Base-by-base conservation (phyloP, 345 rosid genomes). In the Salix dunnii region DNA sequence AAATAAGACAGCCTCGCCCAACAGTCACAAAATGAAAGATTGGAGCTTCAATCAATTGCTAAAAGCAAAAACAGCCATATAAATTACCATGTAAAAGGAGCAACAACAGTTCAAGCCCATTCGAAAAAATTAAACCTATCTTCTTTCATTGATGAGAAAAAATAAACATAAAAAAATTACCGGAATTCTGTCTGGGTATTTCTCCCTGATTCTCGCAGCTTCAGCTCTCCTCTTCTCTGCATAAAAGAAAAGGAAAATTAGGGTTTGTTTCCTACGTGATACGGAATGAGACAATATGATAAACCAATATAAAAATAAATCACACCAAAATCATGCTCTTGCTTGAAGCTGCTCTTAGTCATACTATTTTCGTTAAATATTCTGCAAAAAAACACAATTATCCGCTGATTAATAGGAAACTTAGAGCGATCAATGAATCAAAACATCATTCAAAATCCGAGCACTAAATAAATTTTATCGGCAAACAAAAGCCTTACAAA, bases 171-270 rank as follows among this genome's bases (percentile, higher is more conserved):
- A 10, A 70, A 73, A 64, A 61, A 86, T 82, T 77, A 90, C 97
- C 21, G 97, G 97, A 81, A 91, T 85, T 75, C 97, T 86, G 65
- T 89, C 94, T 5, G 97, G 88, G 72, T 90, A 91, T 49, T 90
- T 91, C 74, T 82, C 94, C 78, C 85, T 89, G 69, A 91, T 91
- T 84, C 94, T 87, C 51, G 82, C 87, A 73, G 94, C 89, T 83
- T 91, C 97, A 33, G 91, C 89, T 13, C 84, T 86, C 60, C 97
- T 88, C 85, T 90, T 90, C 64, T 87, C 97, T 91, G 30, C 2
- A 20, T 55, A 77, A 51, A n/a, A 0, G 48, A 74, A 49, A 12
- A 74, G 55, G 30, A 35, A 40, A 20, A 31, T 36, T 67, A 67
- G 65, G 77, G 49, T 18, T 40, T 23, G 38, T 23, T 11, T 27